These are phyloP conservation scores for Debaryomyces sp. DNA, from an alignment of 1,139 yeast genomes.

Conservation along the genomic window DNA sequence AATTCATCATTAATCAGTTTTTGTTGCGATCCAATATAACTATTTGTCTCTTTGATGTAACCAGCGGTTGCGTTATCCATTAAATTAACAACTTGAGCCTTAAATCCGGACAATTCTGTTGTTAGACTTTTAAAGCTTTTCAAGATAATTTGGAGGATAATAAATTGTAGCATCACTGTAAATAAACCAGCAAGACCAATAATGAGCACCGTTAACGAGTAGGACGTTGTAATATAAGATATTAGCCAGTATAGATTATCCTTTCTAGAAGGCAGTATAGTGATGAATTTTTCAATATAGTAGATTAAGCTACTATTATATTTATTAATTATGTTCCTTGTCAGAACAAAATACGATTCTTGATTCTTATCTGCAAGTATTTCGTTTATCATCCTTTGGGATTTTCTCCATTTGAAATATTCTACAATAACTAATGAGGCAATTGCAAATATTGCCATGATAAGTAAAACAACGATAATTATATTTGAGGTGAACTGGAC, in stretches of 20 bases:
- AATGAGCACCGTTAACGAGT: conserved; percentile 46
- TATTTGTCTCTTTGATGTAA: conserved; percentile 26
- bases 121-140: not conserved
- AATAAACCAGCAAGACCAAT: conserved; percentile 53
- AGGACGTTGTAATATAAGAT: conserved; percentile 50
- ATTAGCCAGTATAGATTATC: conserved; percentile 43
- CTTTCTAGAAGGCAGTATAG: conserved; percentile 4
- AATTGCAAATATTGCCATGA: conserved; percentile 30
- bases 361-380: conserved; percentile 9
- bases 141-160: conserved; percentile 32
- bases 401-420: conserved; percentile 51
- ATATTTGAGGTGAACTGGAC: conserved; percentile 37
- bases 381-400: conserved; percentile 30
- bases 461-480: conserved; percentile 39
- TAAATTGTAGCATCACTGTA: conserved; percentile 49
- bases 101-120: conserved; percentile 1
- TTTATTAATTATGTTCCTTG: conserved; percentile 20
- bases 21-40: conserved; percentile 33
- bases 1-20: conserved; percentile 57
- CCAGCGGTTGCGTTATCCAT: conserved; percentile 4
- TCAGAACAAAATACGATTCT: not conserved
- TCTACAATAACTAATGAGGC: conserved; percentile 49
- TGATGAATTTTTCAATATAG: conserved; percentile 13
- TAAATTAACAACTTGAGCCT: not conserved
- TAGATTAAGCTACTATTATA: conserved; percentile 22